A percentile compares a stretch with the other conserved stretches of the same genome.
Evolutionary conservation across 2,329 filamentous ascomycete species (phyloP).

Genomic region (Sporothrix variecibatus): DNA sequence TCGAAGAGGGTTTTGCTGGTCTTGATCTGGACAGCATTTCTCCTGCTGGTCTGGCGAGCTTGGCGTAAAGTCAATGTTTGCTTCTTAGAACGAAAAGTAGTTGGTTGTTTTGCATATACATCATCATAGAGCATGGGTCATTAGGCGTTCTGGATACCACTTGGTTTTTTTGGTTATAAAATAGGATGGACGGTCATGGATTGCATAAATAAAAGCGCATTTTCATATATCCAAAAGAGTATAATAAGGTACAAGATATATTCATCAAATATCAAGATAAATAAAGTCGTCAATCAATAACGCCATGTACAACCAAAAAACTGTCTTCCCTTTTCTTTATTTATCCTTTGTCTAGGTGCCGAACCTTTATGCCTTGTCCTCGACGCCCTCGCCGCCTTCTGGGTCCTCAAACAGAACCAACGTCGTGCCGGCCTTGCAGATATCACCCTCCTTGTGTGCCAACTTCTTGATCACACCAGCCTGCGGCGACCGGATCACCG

Average conservation of each 20-base stretch:
- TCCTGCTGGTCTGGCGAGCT: constrained; percentile 8
- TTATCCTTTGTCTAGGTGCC: neutral
- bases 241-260: neutral
- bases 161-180: neutral
- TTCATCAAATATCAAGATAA: neutral
- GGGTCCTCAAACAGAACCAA: constrained; percentile 68
- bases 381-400: neutral
- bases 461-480: constrained; percentile 70
- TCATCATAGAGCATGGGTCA: constrained; percentile 1
- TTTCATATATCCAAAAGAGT: neutral
- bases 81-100: neutral
- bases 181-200: neutral
- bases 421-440: constrained; percentile 75
- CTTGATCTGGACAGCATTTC: constrained; percentile 24
- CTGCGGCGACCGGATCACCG: constrained; percentile 76
- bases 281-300: constrained; percentile 6
- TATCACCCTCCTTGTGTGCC: constrained; percentile 74
- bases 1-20: constrained; percentile 31
- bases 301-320: neutral
- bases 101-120: neutral
- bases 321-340: neutral
- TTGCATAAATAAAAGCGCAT: constrained; percentile 1
- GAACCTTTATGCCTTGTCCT: neutral
- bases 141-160: constrained; percentile 22
- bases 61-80: constrained; percentile 8